These are phyloP conservation scores for Lantana camara DNA, from an alignment of 257 asterid species.

Conservation along the genomic window DNA sequence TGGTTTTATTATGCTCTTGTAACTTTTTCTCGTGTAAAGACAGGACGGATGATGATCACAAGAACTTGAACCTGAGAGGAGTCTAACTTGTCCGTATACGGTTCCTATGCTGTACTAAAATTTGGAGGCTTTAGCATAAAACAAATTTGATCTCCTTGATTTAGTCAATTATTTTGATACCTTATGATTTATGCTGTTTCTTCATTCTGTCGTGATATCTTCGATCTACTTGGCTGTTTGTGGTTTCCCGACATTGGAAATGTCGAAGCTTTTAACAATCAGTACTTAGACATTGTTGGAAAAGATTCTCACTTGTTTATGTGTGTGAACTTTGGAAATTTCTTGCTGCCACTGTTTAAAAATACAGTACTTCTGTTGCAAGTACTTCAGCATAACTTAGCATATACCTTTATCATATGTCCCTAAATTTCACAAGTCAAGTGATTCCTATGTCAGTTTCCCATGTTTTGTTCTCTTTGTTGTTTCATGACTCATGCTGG, in stretches of 20 bases:
- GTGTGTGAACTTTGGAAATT: neutral
- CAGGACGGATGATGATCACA: conserved; percentile 30
- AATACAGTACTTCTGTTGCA: too few relatives aligned
- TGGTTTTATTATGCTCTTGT: conserved; percentile 16
- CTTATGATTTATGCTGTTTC: neutral
- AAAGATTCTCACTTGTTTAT: conserved; percentile 19
- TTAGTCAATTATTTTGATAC: neutral
- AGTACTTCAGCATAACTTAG: too few relatives aligned
- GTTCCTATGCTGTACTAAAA: neutral
- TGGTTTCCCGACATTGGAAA: conserved; percentile 23
- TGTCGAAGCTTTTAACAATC: conserved; percentile 13
- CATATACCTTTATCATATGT: too few relatives aligned
- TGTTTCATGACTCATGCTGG: too few relatives aligned
- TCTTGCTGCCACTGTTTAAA: too few relatives aligned
- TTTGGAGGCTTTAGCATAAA: too few relatives aligned
- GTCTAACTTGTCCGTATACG: conserved; percentile 18
- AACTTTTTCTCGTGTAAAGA: conserved; percentile 13
- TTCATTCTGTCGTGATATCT: conserved; percentile 25
- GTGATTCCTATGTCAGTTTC: too few relatives aligned
- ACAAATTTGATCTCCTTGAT: neutral
- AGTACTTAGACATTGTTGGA: conserved; percentile 5
- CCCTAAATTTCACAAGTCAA: too few relatives aligned
- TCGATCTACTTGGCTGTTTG: conserved; percentile 19
- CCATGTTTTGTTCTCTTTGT: too few relatives aligned
- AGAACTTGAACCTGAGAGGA: conserved; percentile 28